phyloP scores from a whole-genome alignment of 148 eudicot species.

The Silene uniflora region DNA sequence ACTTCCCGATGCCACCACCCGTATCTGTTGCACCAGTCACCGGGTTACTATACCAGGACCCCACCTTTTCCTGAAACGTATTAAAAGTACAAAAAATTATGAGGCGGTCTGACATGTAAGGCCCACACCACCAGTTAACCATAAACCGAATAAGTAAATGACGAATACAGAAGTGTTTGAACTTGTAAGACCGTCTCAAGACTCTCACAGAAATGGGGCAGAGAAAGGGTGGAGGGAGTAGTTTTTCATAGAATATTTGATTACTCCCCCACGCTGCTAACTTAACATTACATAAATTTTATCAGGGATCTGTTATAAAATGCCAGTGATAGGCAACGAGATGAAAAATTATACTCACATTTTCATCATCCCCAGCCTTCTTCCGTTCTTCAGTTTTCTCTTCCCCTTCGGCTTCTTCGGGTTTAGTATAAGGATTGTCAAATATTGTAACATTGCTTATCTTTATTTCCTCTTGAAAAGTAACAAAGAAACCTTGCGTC shows the following conservation, averaged over 20 bases:
- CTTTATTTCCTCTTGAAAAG: slow-evolving; percentile 85
- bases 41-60: too few relatives aligned
- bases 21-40: slow-evolving; percentile 48
- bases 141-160: too few relatives aligned
- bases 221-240: neutral
- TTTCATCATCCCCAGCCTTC: slow-evolving; percentile 60
- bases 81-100: too few relatives aligned
- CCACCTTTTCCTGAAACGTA: too few relatives aligned
- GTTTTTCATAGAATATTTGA: neutral
- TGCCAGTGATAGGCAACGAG: neutral
- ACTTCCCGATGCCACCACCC: slow-evolving; percentile 75
- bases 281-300: neutral
- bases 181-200: too few relatives aligned
- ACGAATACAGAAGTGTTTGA: too few relatives aligned
- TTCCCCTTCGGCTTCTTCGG: slow-evolving; percentile 74
- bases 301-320: neutral
- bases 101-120: too few relatives aligned
- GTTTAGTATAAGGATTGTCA: slow-evolving; percentile 82
- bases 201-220: too few relatives aligned
- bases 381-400: slow-evolving; percentile 52
- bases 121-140: too few relatives aligned
- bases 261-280: neutral
- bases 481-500: slow-evolving; percentile 13
- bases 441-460: slow-evolving; percentile 62
- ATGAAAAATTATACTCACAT: slow-evolving; percentile 42